These are phyloP conservation scores for Alectoria sarmentosa DNA, from an alignment of 495 filamentous ascomycete genomes.

Conservation along the genomic window DNA sequence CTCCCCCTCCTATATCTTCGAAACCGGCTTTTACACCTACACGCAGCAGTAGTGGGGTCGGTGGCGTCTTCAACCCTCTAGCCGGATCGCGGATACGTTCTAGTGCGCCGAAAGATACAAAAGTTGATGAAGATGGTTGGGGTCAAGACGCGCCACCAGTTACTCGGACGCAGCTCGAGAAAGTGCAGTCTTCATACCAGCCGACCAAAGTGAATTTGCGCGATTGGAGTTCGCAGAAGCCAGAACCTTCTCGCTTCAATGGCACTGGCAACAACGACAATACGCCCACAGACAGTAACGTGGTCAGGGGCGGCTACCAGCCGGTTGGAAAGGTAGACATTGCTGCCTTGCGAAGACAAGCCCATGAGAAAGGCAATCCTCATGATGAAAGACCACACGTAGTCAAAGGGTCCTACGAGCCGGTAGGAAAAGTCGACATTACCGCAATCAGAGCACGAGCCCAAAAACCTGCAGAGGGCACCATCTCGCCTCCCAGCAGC, in stretches of 20 bases:
- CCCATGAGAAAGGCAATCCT: conserved; percentile 50
- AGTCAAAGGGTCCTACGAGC: conserved; percentile 89
- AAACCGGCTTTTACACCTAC: conserved; percentile 90
- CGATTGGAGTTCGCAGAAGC: conserved; percentile 61
- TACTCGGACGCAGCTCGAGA: conserved; percentile 81
- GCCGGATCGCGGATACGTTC: conserved; percentile 43
- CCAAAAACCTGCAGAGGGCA: conserved; percentile 50
- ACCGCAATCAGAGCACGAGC: conserved; percentile 80
- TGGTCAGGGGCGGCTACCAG: conserved; percentile 88
- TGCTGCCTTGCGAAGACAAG: conserved; percentile 74
- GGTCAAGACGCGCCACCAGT: conserved; percentile 88
- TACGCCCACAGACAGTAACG: conserved; percentile 41
- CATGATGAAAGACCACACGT: conserved; percentile 70
- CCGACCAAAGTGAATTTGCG: conserved; percentile 90
- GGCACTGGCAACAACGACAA: conserved; percentile 31
- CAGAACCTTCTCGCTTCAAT: conserved; percentile 51
- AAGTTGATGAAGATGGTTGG: conserved; percentile 77
- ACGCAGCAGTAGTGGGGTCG: conserved; percentile 52
- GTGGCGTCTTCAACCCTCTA: conserved; percentile 55
- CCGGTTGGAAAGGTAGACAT: conserved; percentile 96
- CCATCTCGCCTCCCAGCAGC: conserved; percentile 28
- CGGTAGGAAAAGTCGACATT: conserved; percentile 91
- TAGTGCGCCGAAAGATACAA: conserved; percentile 37
- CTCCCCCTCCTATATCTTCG: conserved; percentile 64
- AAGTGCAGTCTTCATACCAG: conserved; percentile 85